These are phyloP conservation scores for Backusella macrospora DNA, from an alignment of 192 early-diverging fungal species.

Conservation along the genomic window DNA sequence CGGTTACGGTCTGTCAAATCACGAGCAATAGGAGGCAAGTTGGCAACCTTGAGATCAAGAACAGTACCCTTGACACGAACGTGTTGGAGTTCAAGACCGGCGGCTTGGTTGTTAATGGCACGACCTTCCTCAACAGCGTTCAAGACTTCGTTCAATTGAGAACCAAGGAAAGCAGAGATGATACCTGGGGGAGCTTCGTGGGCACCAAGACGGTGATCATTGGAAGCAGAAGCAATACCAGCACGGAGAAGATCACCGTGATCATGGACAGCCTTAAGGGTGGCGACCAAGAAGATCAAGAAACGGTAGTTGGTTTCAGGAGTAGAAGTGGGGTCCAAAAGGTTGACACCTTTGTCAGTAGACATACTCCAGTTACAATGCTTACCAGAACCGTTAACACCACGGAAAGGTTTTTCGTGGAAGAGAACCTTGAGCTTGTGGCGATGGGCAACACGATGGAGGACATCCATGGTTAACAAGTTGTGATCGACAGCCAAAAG, in stretches of 20 bases:
- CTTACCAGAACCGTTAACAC: slow-evolving; percentile 98
- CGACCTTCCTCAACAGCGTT: slow-evolving; percentile 89
- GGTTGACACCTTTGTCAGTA: slow-evolving; percentile 94
- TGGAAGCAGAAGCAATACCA: slow-evolving; percentile 90
- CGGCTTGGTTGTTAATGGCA: slow-evolving; percentile 82
- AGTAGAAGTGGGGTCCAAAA: slow-evolving; percentile 90
- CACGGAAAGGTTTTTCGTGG: slow-evolving; percentile 99
- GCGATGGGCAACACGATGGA: slow-evolving; percentile 96
- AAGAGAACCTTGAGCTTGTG: slow-evolving; percentile 95
- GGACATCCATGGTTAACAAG: slow-evolving; percentile 95
- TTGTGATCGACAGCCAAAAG: slow-evolving; percentile 98
- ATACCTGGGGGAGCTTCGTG: slow-evolving; percentile 98
- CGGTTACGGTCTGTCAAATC: slow-evolving; percentile 99
- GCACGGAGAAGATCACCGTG: slow-evolving; percentile 91
- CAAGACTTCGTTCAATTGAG: slow-evolving; percentile 95
- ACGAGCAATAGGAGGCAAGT: slow-evolving; percentile 87
- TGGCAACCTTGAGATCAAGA: slow-evolving; percentile 94
- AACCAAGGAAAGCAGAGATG: slow-evolving; percentile 96
- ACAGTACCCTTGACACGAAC: slow-evolving; percentile 95
- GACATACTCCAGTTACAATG: slow-evolving; percentile 99
- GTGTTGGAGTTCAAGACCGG: slow-evolving; percentile 75
- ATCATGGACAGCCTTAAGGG: slow-evolving; percentile 87
- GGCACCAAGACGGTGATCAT: slow-evolving; percentile 98
- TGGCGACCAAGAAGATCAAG: slow-evolving; percentile 90
- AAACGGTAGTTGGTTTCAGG: slow-evolving; percentile 99